These are phyloP conservation scores for Linum trigynum DNA, from an alignment of 345 rosid genomes.

Conservation along the genomic window DNA sequence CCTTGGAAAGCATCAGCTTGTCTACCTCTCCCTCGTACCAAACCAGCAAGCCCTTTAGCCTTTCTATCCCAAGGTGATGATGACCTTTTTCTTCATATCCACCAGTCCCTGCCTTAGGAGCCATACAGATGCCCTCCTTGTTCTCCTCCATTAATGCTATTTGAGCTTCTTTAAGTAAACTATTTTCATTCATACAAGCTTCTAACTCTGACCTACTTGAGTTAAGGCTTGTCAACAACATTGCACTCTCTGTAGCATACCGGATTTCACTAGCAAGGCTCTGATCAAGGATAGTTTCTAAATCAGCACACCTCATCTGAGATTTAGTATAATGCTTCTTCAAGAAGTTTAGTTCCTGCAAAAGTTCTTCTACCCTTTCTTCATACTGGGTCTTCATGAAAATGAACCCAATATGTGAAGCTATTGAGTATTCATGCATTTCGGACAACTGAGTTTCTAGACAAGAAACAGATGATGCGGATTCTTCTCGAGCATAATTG, in stretches of 20 bases:
- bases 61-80: conserved; percentile 41
- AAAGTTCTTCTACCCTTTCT: conserved; percentile 35
- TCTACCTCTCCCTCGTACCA: conserved; percentile 48
- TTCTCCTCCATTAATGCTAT: conserved; percentile 30
- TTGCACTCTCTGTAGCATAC: conserved; percentile 51
- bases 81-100: conserved; percentile 25
- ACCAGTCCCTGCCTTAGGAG: conserved; percentile 29
- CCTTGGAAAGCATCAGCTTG: conserved; percentile 42
- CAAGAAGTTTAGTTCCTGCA: conserved; percentile 34
- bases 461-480: conserved; percentile 29
- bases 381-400: conserved; percentile 47
- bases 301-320: conserved; percentile 41
- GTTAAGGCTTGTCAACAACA: conserved; percentile 31
- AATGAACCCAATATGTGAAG: conserved; percentile 41
- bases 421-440: conserved; percentile 43
- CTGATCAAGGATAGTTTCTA: conserved; percentile 38
- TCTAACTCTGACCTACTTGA: conserved; percentile 44
- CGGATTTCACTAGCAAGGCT: conserved; percentile 44
- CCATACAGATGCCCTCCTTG: conserved; percentile 26
- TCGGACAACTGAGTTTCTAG: conserved; percentile 58
- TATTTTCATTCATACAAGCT: conserved; percentile 34
- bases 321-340: conserved; percentile 35
- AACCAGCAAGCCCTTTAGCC: conserved; percentile 36
- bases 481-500: conserved; percentile 33
- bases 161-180: conserved; percentile 31